Evolutionary conservation across 371 early-diverging fungal genomes (phyloP).

Genomic region (Mortierella sp.): DNA sequence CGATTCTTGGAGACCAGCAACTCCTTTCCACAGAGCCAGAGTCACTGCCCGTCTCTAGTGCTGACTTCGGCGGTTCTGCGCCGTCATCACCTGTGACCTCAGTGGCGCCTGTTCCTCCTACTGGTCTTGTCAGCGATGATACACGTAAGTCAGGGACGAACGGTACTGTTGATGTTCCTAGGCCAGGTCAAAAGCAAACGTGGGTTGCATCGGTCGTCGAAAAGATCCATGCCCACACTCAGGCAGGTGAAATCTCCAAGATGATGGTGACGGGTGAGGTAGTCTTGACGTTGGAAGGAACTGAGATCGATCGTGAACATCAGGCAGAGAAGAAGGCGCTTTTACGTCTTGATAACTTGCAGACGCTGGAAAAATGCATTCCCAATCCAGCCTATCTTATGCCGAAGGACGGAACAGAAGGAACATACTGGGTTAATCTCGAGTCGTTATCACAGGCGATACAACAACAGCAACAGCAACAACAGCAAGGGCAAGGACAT

Average conservation of each 20-base stretch:
- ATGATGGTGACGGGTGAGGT: conserved; percentile 63
- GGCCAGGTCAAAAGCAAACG: conserved; percentile 15
- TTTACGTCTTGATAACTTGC: conserved; percentile 53
- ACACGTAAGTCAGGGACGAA: too few species aligned
- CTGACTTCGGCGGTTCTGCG: conserved; percentile 4
- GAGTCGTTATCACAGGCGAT: conserved; percentile 52
- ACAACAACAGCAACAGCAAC: conserved; percentile 6
- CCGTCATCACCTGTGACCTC: conserved; percentile 29
- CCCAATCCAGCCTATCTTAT: conserved; percentile 57
- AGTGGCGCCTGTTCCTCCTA: background rate
- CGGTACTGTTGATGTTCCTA: too few species aligned
- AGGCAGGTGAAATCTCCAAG: conserved; percentile 57
- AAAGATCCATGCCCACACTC: conserved; percentile 58
- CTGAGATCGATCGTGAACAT: conserved; percentile 17
- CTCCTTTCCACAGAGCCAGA: conserved; percentile 19
- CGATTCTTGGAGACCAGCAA: conserved; percentile 1
- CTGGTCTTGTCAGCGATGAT: background rate
- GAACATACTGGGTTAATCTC: conserved; percentile 56
- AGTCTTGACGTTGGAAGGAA: conserved; percentile 56
- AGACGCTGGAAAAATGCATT: conserved; percentile 48
- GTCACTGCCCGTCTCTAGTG: conserved; percentile 2
- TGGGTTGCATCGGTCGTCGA: conserved; percentile 56
- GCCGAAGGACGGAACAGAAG: conserved; percentile 27
- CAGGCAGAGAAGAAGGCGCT: conserved; percentile 50
- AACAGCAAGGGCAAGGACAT: background rate